Conservation (phyloP, 768 basidiomycete species). For the Mycena haematopus region DNA sequence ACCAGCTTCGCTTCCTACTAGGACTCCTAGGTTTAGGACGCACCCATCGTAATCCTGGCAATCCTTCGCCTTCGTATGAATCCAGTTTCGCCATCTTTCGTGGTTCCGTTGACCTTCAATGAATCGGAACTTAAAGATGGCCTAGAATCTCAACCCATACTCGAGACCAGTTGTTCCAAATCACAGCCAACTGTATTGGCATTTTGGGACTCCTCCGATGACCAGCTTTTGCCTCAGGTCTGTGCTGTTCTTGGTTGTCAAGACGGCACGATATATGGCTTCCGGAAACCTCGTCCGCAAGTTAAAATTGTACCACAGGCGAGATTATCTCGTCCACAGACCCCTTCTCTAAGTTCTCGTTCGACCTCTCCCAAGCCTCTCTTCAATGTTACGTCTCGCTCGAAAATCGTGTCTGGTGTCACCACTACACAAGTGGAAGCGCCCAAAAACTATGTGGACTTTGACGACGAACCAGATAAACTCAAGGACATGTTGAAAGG, state of each 20-base stretch:
- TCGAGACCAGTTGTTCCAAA: constrained; percentile 42
- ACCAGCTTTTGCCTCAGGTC: constrained; percentile 24
- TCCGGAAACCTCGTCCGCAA: constrained; percentile 35
- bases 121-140: constrained; percentile 22
- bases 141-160: constrained; percentile 20
- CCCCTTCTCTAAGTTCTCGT: constrained; percentile 33
- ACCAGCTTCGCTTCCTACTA: too few species aligned
- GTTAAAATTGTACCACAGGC: constrained; percentile 28
- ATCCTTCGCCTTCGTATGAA: constrained; percentile 20
- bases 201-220: constrained; percentile 34
- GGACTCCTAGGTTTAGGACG: too few species aligned
- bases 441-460: constrained; percentile 80
- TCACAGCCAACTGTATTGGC: constrained; percentile 41
- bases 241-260: constrained; percentile 47
- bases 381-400: constrained; percentile 60
- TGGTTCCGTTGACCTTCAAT: constrained; percentile 45
- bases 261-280: constrained; percentile 53
- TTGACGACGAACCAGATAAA: constrained; percentile 79
- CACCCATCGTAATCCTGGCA: constrained; percentile 1
- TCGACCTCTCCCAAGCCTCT: constrained; percentile 51
- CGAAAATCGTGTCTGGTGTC: constrained; percentile 74
- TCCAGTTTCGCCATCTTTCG: constrained; percentile 27
- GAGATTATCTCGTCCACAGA: constrained; percentile 27
- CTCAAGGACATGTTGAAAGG: constrained; percentile 77
- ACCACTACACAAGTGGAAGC: constrained; percentile 77